Conservation (phyloP, 352 stramenopile species). For the Globisporangium carolinianum region DNA sequence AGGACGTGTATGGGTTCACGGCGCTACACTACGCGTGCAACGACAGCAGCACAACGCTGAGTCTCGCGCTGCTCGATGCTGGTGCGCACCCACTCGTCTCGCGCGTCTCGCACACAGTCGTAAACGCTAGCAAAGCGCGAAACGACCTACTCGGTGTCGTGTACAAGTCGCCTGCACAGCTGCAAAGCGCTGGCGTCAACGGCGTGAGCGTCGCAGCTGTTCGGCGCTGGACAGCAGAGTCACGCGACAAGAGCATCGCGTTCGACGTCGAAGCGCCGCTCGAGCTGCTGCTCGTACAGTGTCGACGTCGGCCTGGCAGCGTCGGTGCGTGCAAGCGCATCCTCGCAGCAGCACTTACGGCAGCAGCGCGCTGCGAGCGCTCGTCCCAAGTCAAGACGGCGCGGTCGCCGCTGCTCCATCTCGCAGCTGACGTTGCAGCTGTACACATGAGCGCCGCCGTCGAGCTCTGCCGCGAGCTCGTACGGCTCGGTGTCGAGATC, state of each 20-base stretch:
- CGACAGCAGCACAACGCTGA: slow-evolving; percentile 21
- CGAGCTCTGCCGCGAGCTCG: slow-evolving; percentile 40
- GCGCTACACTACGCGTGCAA: slow-evolving; percentile 50
- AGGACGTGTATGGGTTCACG: slow-evolving; percentile 50
- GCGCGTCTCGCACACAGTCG: slow-evolving; percentile 13
- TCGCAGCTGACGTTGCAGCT: slow-evolving; percentile 33
- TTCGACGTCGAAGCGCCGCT: slow-evolving; percentile 22
- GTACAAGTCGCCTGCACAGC: slow-evolving; percentile 19
- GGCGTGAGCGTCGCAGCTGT: slow-evolving; percentile 2
- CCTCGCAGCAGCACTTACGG: background rate
- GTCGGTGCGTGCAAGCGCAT: slow-evolving; percentile 16
- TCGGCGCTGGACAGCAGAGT: slow-evolving; percentile 1
- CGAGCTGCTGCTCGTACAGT: slow-evolving; percentile 20
- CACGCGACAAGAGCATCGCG: background rate
- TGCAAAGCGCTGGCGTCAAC: slow-evolving; percentile 1
- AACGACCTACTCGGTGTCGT: slow-evolving; percentile 23
- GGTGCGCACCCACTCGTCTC: slow-evolving; percentile 25
- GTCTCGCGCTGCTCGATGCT: slow-evolving; percentile 22
- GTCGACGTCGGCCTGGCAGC: slow-evolving; percentile 1
- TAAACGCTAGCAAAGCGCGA: background rate
- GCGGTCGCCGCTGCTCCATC: slow-evolving; percentile 30
- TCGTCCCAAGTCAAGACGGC: slow-evolving; percentile 17
- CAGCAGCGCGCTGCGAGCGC: background rate
- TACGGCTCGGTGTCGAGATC: slow-evolving; percentile 35
- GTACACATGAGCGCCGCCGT: slow-evolving; percentile 43